phyloP scores from a whole-genome alignment of 2,329 filamentous ascomycete genomes.

The Fusarium tjaetaba region DNA sequence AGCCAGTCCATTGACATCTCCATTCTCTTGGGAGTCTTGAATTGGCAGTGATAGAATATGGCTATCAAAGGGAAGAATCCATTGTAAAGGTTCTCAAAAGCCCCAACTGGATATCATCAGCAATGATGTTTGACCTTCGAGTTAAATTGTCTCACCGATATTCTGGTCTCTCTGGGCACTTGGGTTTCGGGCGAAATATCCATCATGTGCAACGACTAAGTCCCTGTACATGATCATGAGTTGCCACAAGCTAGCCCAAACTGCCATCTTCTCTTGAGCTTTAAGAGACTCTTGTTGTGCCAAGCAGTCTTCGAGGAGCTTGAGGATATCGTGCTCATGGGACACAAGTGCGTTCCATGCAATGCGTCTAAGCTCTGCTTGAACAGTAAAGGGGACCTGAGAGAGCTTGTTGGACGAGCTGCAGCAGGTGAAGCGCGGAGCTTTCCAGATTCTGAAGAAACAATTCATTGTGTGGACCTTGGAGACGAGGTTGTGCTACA shows the following conservation, averaged over 20 bases:
- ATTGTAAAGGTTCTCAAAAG: constrained; percentile 46
- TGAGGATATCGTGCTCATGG: constrained; percentile 53
- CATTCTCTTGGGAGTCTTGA: constrained; percentile 53
- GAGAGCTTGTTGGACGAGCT: constrained; percentile 51
- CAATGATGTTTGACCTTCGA: background rate
- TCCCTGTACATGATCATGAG: constrained; percentile 61
- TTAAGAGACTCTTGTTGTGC: constrained; percentile 52
- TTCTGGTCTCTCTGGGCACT: constrained; percentile 36
- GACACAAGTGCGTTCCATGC: constrained; percentile 51
- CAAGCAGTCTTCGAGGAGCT: constrained; percentile 53
- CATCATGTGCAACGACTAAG: constrained; percentile 48
- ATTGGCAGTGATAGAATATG: constrained; percentile 54
- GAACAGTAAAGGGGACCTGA: constrained; percentile 52
- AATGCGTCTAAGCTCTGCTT: constrained; percentile 53
- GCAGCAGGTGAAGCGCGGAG: constrained; percentile 54
- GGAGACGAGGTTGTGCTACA: constrained; percentile 53
- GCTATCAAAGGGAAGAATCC: constrained; percentile 52
- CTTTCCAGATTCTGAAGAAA: constrained; percentile 61
- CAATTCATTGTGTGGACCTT: constrained; percentile 59
- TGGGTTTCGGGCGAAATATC: constrained; percentile 41
- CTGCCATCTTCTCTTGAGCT: constrained; percentile 53
- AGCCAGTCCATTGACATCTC: constrained; percentile 53
- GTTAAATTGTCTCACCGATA: constrained; percentile 32
- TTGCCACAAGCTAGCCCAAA: constrained; percentile 62
- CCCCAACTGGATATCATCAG: constrained; percentile 27